Evolutionary conservation across 768 basidiomycete species (phyloP), one percentile per base, ranked within the genome.

Genomic region (Pulveroboletus sp.): DNA sequence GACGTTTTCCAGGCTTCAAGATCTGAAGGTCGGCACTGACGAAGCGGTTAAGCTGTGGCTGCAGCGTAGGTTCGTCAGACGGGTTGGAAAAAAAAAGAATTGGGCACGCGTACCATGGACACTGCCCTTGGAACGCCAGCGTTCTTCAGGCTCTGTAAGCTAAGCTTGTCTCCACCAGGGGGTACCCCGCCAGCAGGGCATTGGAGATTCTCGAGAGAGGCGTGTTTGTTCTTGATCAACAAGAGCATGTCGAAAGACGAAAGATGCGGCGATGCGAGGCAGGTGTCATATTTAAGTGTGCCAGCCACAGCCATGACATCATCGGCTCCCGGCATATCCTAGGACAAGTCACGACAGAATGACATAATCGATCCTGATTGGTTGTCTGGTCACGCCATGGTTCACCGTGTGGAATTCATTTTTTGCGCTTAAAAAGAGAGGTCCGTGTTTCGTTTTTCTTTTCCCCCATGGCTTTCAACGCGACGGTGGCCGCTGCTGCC

Each of bases 381-480:
- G 64, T 6, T 47, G 41, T 9, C n/a, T 16, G 20, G 63, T 65
- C 60, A 62, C 64, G 65, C 64, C 64, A 65, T 36, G 19, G 19
- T 45, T 29, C 29, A 29, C 45, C 46, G 52, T 52, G 48, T 39
- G 55, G 40, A 50, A 39, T 40, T 50, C 4, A 20, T 41, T 40
- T 48, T 59, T 59, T 59, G 40, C 11, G 0, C 16, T 43, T 42
- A 45, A 45, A 53, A 60, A 55, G 39, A 31, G 45, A 12, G 2
- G 9, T 32, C 19, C 4, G 20, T 17, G 25, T 43, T 32, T 33
- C 13, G 12, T 16, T 43, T 40, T 13, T 12, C 21, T 49, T 13
- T 29, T 21, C 10, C 55, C 57, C 51, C 60, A 79, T 80, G 78
- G 61, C 69, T 21, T 72, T 74, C 52, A 76, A 80, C 45, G 64